Evolutionary conservation across 2,329 filamentous ascomycete species (phyloP).

Genomic region (Paradendryphiella salina): DNA sequence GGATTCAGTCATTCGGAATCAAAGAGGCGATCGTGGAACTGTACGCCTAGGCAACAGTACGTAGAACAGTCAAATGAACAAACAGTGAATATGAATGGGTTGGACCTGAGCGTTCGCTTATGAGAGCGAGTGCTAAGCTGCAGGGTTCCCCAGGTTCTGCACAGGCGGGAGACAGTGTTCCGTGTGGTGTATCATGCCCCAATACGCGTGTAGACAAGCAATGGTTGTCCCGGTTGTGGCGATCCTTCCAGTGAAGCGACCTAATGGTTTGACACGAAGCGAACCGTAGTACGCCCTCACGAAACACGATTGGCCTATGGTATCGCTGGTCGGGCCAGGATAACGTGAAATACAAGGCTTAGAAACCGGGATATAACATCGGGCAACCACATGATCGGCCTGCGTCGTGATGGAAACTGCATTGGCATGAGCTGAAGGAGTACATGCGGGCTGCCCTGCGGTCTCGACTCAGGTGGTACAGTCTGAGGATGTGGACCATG

Average conservation of each 20-base stretch:
- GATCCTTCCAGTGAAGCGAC: constrained; percentile 15
- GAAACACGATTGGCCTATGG: constrained; percentile 2
- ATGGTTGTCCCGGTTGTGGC: constrained; percentile 9
- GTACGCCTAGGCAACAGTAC: constrained; percentile 8
- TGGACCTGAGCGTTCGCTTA: constrained; percentile 12
- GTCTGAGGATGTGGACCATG: constrained; percentile 4
- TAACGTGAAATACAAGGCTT: constrained; percentile 9
- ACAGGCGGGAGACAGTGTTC: constrained; percentile 18
- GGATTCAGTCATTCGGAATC: neutral
- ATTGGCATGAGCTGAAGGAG: constrained; percentile 5
- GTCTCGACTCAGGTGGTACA: constrained; percentile 9
- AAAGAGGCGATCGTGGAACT: constrained; percentile 3
- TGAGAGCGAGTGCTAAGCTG: constrained; percentile 13
- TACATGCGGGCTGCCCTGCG: neutral
- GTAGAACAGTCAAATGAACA: constrained; percentile 10
- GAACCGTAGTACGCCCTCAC: constrained; percentile 1
- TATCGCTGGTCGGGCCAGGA: neutral
- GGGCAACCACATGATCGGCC: constrained; percentile 8
- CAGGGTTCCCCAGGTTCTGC: constrained; percentile 27
- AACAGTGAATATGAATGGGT: constrained; percentile 10
- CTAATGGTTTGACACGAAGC: constrained; percentile 11
- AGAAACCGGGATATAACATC: constrained; percentile 14
- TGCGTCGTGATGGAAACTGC: constrained; percentile 1
- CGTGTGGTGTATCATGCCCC: constrained; percentile 17
- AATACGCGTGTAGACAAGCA: constrained; percentile 18